A percentile compares a stretch with the other conserved stretches of the same genome.
Conservation (phyloP, 352 stramenopile genomes). For the Pythium vanterpoolii region DNA sequence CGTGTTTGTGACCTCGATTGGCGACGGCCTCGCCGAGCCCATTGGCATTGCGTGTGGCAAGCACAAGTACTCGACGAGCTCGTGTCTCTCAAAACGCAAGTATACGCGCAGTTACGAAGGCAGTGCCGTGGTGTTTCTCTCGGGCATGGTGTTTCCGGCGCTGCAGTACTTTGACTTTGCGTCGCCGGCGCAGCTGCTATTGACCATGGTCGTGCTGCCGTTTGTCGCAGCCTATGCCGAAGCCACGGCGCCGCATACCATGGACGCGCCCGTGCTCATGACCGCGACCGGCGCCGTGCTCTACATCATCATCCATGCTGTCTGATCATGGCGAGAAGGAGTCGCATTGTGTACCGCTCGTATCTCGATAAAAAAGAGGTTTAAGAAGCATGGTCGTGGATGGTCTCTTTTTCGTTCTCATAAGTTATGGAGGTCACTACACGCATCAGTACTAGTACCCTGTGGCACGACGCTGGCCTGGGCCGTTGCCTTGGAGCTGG, state of each 20-base stretch:
- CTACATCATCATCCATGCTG: slow-evolving; percentile 74
- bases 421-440: no score
- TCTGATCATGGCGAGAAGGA: slow-evolving; percentile 29
- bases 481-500: not conserved
- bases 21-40: slow-evolving; percentile 51
- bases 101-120: slow-evolving; percentile 61
- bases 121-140: slow-evolving; percentile 56
- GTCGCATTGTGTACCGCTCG: no score
- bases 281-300: slow-evolving; percentile 70
- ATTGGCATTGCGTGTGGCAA: slow-evolving; percentile 56
- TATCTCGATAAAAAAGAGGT: no score
- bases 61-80: slow-evolving; percentile 60
- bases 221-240: slow-evolving; percentile 83
- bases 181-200: slow-evolving; percentile 55
- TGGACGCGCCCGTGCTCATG: slow-evolving; percentile 87
- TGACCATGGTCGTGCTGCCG: slow-evolving; percentile 81
- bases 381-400: no score
- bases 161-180: slow-evolving; percentile 81
- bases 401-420: not conserved
- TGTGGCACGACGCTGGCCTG: no score
- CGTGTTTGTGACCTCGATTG: slow-evolving; percentile 66
- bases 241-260: slow-evolving; percentile 80
- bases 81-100: slow-evolving; percentile 54
- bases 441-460: no score
- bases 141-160: slow-evolving; percentile 82